Evolutionary conservation across 345 rosid species (phyloP).

Genomic region (Gossypioides kirkii): DNA sequence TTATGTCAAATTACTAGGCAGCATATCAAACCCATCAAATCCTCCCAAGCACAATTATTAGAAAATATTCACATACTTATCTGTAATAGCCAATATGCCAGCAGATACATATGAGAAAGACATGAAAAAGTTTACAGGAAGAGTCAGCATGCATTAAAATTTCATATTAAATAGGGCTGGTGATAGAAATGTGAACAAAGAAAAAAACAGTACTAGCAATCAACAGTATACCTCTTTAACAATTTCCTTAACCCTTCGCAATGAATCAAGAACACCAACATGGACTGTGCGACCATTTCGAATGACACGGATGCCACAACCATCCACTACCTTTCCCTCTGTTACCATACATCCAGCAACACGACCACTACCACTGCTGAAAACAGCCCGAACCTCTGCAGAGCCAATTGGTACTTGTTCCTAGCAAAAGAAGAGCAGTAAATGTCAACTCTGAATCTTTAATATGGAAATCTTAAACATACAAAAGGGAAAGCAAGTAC

Average conservation of each 20-base stretch:
- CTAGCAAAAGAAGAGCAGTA: slow-evolving; percentile 38
- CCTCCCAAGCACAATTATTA: background rate
- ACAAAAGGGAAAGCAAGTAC: background rate
- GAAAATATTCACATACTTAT: background rate
- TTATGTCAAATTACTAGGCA: background rate
- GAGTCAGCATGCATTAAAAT: background rate
- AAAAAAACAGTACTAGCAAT: background rate
- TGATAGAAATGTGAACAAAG: background rate
- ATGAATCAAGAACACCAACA: slow-evolving; percentile 74
- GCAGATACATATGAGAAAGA: background rate
- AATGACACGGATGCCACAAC: slow-evolving; percentile 71
- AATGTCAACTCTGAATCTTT: slow-evolving; percentile 17
- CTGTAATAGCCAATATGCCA: background rate
- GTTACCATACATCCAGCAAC: slow-evolving; percentile 98
- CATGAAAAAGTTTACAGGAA: background rate
- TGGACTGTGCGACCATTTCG: slow-evolving; percentile 63
- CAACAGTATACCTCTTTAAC: slow-evolving; percentile 78
- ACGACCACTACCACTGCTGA: slow-evolving; percentile 97
- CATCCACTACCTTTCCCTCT: slow-evolving; percentile 82
- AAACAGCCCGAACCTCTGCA: slow-evolving; percentile 82
- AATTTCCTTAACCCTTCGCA: slow-evolving; percentile 81
- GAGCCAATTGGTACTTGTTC: slow-evolving; percentile 81
- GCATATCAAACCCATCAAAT: background rate
- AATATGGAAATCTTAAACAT: background rate
- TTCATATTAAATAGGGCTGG: background rate